phyloP scores from a whole-genome alignment of 257 asterid genomes.

The Ilex aquifolium region DNA sequence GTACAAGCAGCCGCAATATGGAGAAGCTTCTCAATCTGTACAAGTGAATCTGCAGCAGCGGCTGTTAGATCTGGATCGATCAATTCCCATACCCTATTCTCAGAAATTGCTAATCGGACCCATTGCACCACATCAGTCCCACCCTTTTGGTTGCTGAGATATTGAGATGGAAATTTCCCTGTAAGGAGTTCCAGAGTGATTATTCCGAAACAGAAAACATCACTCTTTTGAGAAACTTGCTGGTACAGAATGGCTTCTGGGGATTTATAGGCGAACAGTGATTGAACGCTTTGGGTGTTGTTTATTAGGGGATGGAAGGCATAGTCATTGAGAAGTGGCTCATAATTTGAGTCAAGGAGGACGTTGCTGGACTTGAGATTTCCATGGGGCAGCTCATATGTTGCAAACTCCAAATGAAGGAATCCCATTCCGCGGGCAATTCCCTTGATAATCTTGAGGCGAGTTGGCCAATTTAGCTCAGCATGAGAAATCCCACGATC shows the following conservation, averaged over 20 bases:
- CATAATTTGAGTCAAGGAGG: conserved; percentile 45
- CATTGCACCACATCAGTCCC: conserved; percentile 78
- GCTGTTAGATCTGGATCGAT: conserved; percentile 65
- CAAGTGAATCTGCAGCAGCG: conserved; percentile 12
- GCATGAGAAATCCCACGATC: conserved; percentile 62
- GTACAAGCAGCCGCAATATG: conserved; percentile 58
- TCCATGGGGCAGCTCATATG: conserved; percentile 73
- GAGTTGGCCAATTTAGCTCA: conserved; percentile 57
- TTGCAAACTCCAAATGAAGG: conserved; percentile 66
- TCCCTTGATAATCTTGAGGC: conserved; percentile 73
- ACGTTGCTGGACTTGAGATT: conserved; percentile 91
- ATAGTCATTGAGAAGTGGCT: conserved; percentile 80
- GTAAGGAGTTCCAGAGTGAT: conserved; percentile 68
- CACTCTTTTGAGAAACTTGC: conserved; percentile 63
- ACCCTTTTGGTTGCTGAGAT: conserved; percentile 64
- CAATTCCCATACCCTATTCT: conserved; percentile 40
- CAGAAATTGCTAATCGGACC: conserved; percentile 42
- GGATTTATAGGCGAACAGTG: conserved; percentile 45
- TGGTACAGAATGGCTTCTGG: conserved; percentile 64
- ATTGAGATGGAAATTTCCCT: conserved; percentile 81
- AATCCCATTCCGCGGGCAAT: conserved; percentile 72
- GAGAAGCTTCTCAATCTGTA: conserved; percentile 56
- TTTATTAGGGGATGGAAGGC: conserved; percentile 49
- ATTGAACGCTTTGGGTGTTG: conserved; percentile 45
- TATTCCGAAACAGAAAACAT: conserved; percentile 79